These are phyloP conservation scores for Phytophthora aleatoria DNA, from an alignment of 352 stramenopile genomes.

Conservation along the genomic window DNA sequence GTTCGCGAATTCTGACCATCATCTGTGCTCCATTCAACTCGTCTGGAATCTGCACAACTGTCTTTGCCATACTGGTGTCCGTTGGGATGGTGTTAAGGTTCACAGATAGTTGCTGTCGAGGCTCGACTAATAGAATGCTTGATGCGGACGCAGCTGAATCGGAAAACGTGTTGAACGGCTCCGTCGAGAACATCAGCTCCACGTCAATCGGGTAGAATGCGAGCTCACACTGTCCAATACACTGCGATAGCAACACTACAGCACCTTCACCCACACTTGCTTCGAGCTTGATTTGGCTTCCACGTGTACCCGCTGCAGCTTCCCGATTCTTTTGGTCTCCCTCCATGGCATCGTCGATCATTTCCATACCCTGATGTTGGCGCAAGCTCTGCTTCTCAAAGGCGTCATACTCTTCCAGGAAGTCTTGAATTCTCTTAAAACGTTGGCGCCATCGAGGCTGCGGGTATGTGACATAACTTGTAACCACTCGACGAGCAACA, in stretches of 20 bases:
- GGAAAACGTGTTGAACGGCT: constrained; percentile 59
- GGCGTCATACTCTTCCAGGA: constrained; percentile 55
- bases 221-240: constrained; percentile 44
- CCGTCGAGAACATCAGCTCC: constrained; percentile 71
- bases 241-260: constrained; percentile 38
- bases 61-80: constrained; percentile 17
- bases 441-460: constrained; percentile 52
- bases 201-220: constrained; percentile 69
- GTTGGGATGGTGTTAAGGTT: constrained; percentile 16
- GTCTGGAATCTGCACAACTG: constrained; percentile 32
- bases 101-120: constrained; percentile 42
- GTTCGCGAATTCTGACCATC: constrained; percentile 51
- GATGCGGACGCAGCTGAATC: constrained; percentile 40
- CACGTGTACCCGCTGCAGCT: background rate
- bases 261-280: constrained; percentile 31
- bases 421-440: constrained; percentile 45
- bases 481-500: constrained; percentile 40
- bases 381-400: constrained; percentile 28
- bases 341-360: constrained; percentile 12
- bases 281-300: constrained; percentile 33
- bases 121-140: constrained; percentile 52
- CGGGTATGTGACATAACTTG: constrained; percentile 42
- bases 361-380: constrained; percentile 22
- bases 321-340: constrained; percentile 1
- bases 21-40: constrained; percentile 44